Conservation (phyloP, 768 basidiomycete genomes). For the Trametes sanguinea region DNA sequence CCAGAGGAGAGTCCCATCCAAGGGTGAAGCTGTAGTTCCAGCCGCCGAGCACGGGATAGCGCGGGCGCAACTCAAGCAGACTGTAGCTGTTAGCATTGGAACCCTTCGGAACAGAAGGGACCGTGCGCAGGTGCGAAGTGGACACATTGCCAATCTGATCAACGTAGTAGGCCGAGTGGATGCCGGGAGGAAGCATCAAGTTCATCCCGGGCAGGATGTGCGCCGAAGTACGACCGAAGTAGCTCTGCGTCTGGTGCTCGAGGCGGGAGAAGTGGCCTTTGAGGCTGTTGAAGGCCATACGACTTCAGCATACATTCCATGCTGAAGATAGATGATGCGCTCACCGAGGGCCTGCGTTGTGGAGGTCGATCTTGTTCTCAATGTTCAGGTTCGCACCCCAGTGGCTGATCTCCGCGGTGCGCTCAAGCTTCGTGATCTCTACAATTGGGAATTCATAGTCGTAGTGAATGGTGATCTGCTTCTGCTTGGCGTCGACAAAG, state of each 20-base stretch:
- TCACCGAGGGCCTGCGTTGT: slow-evolving; percentile 89
- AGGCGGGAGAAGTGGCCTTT: slow-evolving; percentile 96
- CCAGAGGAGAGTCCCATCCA: slow-evolving; percentile 89
- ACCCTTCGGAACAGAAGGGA: slow-evolving; percentile 64
- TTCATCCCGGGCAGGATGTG: slow-evolving; percentile 73
- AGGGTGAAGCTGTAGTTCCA: slow-evolving; percentile 98
- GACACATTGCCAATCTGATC: slow-evolving; percentile 97
- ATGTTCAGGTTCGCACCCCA: slow-evolving; percentile 97
- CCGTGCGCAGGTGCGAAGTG: slow-evolving; percentile 79
- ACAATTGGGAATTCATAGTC: slow-evolving; percentile 79
- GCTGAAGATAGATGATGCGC: slow-evolving; percentile 29
- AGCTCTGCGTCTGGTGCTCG: slow-evolving; percentile 76
- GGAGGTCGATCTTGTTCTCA: slow-evolving; percentile 82
- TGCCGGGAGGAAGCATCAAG: slow-evolving; percentile 82
- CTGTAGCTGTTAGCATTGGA: slow-evolving; percentile 56
- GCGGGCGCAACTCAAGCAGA: slow-evolving; percentile 78
- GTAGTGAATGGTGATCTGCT: slow-evolving; percentile 76
- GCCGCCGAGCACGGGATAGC: slow-evolving; percentile 92
- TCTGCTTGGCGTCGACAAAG: slow-evolving; percentile 64
- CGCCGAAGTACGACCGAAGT: slow-evolving; percentile 62
- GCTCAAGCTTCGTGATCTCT: slow-evolving; percentile 69
- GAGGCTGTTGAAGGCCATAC: slow-evolving; percentile 51
- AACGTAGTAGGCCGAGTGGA: slow-evolving; percentile 84
- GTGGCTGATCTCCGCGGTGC: slow-evolving; percentile 90
- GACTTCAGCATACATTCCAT: too few relatives aligned